phyloP scores from a whole-genome alignment of 1,139 yeast species.

The Protomyces macrosporus region DNA sequence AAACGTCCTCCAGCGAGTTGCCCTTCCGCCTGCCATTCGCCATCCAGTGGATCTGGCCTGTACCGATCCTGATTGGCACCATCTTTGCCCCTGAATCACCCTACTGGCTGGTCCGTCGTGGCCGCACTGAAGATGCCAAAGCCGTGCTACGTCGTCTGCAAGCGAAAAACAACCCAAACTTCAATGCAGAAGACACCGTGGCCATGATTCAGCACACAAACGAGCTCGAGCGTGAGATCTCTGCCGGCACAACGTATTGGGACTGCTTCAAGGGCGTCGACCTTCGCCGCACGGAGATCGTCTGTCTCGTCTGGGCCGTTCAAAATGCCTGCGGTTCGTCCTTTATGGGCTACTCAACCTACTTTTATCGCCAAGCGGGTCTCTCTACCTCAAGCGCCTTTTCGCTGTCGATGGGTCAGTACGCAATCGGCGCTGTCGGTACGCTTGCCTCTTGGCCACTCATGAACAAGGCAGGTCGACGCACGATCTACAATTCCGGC shows the following conservation, averaged over 20 bases:
- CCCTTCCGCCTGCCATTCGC: slow-evolving; percentile 49
- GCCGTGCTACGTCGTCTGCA: slow-evolving; percentile 8
- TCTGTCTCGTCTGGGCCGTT: slow-evolving; percentile 47
- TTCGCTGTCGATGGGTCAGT: slow-evolving; percentile 31
- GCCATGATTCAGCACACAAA: slow-evolving; percentile 47
- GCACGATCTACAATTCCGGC: slow-evolving; percentile 33
- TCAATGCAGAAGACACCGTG: slow-evolving; percentile 40
- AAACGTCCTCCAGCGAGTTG: slow-evolving; percentile 34
- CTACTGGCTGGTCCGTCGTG: slow-evolving; percentile 28
- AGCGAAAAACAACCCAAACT: not conserved
- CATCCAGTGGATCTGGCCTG: slow-evolving; percentile 61
- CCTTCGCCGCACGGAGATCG: slow-evolving; percentile 53
- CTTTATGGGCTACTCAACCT: slow-evolving; percentile 53
- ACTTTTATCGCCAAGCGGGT: slow-evolving; percentile 53
- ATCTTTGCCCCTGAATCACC: slow-evolving; percentile 34
- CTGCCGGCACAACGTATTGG: slow-evolving; percentile 40
- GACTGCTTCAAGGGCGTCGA: slow-evolving; percentile 53
- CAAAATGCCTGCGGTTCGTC: slow-evolving; percentile 53
- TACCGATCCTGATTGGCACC: slow-evolving; percentile 50
- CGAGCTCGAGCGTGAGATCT: slow-evolving; percentile 44
- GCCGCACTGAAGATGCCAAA: slow-evolving; percentile 19
- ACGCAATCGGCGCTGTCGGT: slow-evolving; percentile 27
- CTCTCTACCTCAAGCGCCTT: slow-evolving; percentile 39
- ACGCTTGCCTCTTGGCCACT: slow-evolving; percentile 30
- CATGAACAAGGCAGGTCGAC: slow-evolving; percentile 28